phyloP scores from a whole-genome alignment of 768 basidiomycete species.

The Lentinula sp. region DNA sequence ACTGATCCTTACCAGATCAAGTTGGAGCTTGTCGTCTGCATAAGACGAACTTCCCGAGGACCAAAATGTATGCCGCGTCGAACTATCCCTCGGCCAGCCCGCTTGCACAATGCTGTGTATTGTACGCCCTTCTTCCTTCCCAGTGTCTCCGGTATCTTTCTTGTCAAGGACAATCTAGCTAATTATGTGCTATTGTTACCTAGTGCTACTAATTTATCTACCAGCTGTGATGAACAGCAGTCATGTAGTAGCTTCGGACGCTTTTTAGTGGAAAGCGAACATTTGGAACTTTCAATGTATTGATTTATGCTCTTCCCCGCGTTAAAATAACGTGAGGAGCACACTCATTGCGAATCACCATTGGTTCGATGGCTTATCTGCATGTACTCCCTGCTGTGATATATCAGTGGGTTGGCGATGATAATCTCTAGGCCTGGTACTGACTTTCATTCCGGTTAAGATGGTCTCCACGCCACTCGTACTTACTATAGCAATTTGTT shows the following conservation, averaged over 20 bases:
- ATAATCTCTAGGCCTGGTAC: no score
- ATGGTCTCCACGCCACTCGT: neutral
- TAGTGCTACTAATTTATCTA: neutral
- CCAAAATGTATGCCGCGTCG: neutral
- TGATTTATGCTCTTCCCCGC: neutral
- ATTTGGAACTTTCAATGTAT: neutral
- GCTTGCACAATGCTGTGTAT: neutral
- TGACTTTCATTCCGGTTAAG: no score
- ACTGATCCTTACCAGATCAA: neutral
- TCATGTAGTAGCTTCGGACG: neutral
- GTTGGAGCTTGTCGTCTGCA: neutral
- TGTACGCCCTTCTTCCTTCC: neutral
- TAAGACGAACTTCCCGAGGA: neutral
- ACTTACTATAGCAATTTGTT: neutral
- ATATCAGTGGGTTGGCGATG: no score
- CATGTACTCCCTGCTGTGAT: no score
- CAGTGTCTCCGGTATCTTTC: neutral
- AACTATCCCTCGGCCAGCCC: neutral
- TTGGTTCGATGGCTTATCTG: no score
- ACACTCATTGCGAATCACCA: no score
- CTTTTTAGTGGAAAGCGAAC: neutral
- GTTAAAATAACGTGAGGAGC: no score
- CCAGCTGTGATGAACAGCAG: neutral
- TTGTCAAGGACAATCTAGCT: neutral
- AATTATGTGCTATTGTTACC: neutral